These are phyloP conservation scores for Cladophialophora psammophila DNA, from an alignment of 2,329 filamentous ascomycete genomes.

Conservation along the genomic window DNA sequence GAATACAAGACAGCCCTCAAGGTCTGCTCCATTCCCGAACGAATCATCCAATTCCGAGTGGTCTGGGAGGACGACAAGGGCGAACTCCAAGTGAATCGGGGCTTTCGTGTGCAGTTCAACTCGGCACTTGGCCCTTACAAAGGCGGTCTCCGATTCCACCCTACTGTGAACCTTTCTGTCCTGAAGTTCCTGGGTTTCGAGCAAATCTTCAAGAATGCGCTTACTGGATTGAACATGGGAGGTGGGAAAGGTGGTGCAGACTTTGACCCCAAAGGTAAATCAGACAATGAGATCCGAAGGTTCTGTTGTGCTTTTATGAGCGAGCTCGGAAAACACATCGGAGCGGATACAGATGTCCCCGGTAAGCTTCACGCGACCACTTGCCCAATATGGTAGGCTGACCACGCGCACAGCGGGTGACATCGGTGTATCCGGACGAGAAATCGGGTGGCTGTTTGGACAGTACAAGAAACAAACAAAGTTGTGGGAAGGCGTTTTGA, in stretches of 20 bases:
- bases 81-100: slow-evolving; percentile 88
- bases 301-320: slow-evolving; percentile 98
- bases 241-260: slow-evolving; percentile 97
- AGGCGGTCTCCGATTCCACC: slow-evolving; percentile 94
- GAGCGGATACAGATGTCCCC: slow-evolving; percentile 93
- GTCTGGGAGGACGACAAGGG: slow-evolving; percentile 96
- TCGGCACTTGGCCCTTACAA: slow-evolving; percentile 97
- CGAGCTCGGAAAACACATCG: slow-evolving; percentile 94
- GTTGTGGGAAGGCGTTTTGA: slow-evolving; percentile 94
- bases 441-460: slow-evolving; percentile 95
- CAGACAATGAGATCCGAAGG: slow-evolving; percentile 93
- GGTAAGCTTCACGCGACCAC: slow-evolving; percentile 30
- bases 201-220: slow-evolving; percentile 99
- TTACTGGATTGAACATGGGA: slow-evolving; percentile 94
- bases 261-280: slow-evolving; percentile 99
- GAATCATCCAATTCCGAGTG: slow-evolving; percentile 95
- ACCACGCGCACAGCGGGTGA: slow-evolving; percentile 72
- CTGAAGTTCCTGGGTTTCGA: slow-evolving; percentile 99
- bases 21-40: slow-evolving; percentile 89
- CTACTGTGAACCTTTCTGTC: slow-evolving; percentile 70
- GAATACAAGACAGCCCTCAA: slow-evolving; percentile 92
- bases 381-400: slow-evolving; percentile 16
- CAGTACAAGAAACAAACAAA: slow-evolving; percentile 88
- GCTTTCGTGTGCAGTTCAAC: slow-evolving; percentile 98
- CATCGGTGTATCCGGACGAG: slow-evolving; percentile 89